Evolutionary conservation across 73 alveolate species (phyloP), one percentile per base, ranked within the genome.

Genomic region (Halteria grandinella): DNA sequence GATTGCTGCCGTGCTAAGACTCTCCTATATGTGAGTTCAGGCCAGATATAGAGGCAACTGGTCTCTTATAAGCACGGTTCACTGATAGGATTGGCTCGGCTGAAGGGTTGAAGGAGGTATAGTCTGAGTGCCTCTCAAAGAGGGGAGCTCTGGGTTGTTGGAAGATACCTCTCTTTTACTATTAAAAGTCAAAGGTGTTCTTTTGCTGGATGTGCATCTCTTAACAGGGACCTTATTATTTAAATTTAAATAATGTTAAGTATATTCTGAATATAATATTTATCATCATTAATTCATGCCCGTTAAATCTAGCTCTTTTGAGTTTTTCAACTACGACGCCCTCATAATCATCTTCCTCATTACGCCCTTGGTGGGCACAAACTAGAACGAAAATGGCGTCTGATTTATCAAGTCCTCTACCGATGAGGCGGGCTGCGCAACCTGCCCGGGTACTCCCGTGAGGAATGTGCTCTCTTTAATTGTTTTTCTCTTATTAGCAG

Each of bases 291-390:
- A 8, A 48, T 48, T 17, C 23, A 17, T 17, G 59, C 7, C 29
- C 44, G 29, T 4, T 60, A 55, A 60, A 40, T 60, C 77, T 23
- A 60, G 43, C 24, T 60, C 77, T 1, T 4, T 21, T 18, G 24
- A 7, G 14, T 32, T 60, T 21, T 60, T 60, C 18, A 60, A 12
- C 51, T 60, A 25, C 6, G 77, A 18, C 3, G 77, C 57, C 21
- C 43, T 60, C 10, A 60, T 60, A 5, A 60, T 60, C 2, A 60
- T 55, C 59, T 60, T 5, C 43, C 41, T 36, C 77, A 60, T 60
- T 1, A 60, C 58, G 12, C 43, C n/a, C n/a, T 40, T 4, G 14
- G 36, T n/a, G 10, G 77, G 77, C 6, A 60, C 12, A 60, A 24
- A 60, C 51, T 60, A 21, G 58, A 60, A 60, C 2, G 41, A 18